phyloP scores from a whole-genome alignment of 2,329 filamentous ascomycete genomes.

The Arthrobotrys iridis region DNA sequence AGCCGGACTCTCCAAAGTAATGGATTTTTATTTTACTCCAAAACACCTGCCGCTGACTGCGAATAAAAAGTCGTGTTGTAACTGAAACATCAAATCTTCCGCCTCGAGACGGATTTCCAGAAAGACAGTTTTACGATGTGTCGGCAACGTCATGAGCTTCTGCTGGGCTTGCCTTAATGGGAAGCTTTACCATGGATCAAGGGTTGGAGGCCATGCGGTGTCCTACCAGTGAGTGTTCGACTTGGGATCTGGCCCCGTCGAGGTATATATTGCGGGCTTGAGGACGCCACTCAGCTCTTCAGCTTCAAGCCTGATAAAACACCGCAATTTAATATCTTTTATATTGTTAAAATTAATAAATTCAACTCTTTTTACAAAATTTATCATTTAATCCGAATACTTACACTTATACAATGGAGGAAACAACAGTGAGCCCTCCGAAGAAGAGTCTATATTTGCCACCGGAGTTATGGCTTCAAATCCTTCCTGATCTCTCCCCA shows the following conservation, averaged over 20 bases:
- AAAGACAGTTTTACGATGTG: conserved; percentile 22
- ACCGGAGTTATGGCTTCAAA: conserved; percentile 26
- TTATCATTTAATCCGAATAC: background rate
- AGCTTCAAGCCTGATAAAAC: conserved; percentile 12
- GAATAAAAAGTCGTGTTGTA: conserved; percentile 6
- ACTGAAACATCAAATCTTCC: conserved; percentile 16
- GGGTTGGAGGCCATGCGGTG: conserved; percentile 15
- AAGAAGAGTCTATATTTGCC: conserved; percentile 19
- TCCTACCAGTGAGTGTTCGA: background rate
- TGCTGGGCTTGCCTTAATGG: conserved; percentile 17
- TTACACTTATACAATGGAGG: conserved; percentile 11
- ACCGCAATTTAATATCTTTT: conserved; percentile 1
- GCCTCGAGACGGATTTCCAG: conserved; percentile 9
- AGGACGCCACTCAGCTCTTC: conserved; percentile 11
- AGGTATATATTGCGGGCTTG: conserved; percentile 8
- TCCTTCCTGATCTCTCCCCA: conserved; percentile 23
- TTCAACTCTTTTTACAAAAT: background rate
- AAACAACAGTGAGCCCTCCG: background rate
- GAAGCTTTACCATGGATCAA: conserved; percentile 17
- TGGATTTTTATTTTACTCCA: background rate
- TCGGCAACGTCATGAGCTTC: conserved; percentile 25
- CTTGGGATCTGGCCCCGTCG: background rate
- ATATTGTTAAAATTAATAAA: background rate
- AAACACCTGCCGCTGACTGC: background rate
- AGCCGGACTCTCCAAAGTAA: background rate